Conservation (phyloP, 106 monocot species). For the Dendrobium officinale region DNA sequence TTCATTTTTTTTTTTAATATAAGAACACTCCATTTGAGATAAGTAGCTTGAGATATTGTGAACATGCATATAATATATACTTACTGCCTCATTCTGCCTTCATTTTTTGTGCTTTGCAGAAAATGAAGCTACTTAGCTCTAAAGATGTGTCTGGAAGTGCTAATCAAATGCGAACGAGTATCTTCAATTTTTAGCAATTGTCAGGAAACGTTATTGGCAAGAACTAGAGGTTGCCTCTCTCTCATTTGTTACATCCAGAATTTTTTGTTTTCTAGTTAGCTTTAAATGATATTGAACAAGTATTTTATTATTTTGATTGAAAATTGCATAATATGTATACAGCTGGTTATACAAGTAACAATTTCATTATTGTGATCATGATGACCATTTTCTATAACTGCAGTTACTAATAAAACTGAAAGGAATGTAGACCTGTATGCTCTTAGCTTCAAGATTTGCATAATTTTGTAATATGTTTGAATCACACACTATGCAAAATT, state of each 20-base stretch:
- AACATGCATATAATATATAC: not conserved
- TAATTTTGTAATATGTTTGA: no score
- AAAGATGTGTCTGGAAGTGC: not conserved
- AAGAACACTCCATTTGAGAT: no score
- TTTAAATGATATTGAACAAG: not conserved
- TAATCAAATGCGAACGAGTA: not conserved
- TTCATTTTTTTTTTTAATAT: no score
- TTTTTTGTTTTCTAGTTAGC: not conserved
- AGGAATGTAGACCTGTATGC: no score
- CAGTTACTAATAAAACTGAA: not conserved
- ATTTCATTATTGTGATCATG: not conserved
- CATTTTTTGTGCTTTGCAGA: conserved; percentile 6
- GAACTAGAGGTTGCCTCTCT: not conserved
- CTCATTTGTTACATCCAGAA: not conserved
- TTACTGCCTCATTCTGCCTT: not conserved
- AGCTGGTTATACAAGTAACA: not conserved
- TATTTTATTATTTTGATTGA: no score
- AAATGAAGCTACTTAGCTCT: conserved; percentile 4
- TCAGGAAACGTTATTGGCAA: not conserved
- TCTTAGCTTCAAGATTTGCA: no score
- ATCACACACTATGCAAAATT: no score
- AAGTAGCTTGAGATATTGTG: no score
- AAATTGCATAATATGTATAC: not conserved
- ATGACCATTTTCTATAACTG: not conserved
- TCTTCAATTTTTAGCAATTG: not conserved